Evolutionary conservation across 441 rosid genomes (phyloP), one percentile per base, ranked within the genome.

Genomic region (Theobroma grandiflorum): DNA sequence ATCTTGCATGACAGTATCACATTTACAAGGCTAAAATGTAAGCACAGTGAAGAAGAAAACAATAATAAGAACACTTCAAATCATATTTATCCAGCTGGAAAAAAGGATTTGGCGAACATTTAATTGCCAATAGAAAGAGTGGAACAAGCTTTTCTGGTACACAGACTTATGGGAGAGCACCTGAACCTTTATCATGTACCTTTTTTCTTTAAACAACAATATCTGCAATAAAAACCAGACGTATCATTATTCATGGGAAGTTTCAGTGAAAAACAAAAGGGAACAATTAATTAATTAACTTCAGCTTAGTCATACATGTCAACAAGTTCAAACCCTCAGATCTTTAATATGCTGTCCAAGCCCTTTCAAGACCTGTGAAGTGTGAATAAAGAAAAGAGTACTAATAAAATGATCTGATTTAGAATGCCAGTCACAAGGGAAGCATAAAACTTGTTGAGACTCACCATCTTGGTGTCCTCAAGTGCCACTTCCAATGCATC

Each of bases 391-490:
- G 16, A 67, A 68, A 3, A 18, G 49, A 62, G 22, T 59, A 14
- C 0, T 3, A 35, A 61, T 37, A 20, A 15, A 4, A 20, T 7
- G 22, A 47, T 47, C 31, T 18, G 12, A 22, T 43, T 15, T 72
- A 15, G 35, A 47, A 2, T 74, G 49, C 3, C 52, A 47, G 14
- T 49, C 65, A 40, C 10, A 11, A 38, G 45, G 78, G 53, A 7
- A 16, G 62, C 22, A 55, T 20, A 42, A 37, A 40, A 35, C 14
- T 0, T 14, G 78, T 53, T 12, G 37, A 35, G 67, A 69, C 87
- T 85, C 37, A 84, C 91, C 52, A 40, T 71, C 82, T 83, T 88
- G 80, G 85, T 83, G 52, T 83, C 87, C 53, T 83, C 78, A 22
- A 89, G 81, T 31, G 83, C 81, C 76, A 50, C 83, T 81, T 85